Conservation (phyloP, 1,284 basidiomycete genomes). For the Leccinum subfulvum region DNA sequence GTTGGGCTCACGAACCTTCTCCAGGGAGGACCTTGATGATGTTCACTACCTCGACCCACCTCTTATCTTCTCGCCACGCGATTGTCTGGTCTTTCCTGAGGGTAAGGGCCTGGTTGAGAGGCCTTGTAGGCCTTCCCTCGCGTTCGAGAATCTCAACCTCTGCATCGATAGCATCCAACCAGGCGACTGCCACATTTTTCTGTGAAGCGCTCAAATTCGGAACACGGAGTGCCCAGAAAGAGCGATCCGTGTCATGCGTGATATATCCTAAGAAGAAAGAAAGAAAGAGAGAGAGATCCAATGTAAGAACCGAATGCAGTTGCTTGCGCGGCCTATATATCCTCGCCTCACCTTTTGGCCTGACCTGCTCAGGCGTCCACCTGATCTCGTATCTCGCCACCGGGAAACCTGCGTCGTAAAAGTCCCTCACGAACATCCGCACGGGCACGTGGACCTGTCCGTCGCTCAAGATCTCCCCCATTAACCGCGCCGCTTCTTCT, state of each 20-base stretch:
- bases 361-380: conserved; percentile 62
- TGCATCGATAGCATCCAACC: conserved; percentile 41
- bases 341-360: conserved; percentile 46
- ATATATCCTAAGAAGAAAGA: conserved; percentile 44
- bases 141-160: conserved; percentile 44
- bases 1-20: conserved; percentile 17
- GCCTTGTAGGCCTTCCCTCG: conserved; percentile 34
- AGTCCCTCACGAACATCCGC: conserved; percentile 41
- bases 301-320: neutral
- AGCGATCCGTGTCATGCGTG: conserved; percentile 59
- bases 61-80: conserved; percentile 50
- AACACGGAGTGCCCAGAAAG: conserved; percentile 47
- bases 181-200: conserved; percentile 26
- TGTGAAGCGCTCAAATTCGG: conserved; percentile 12
- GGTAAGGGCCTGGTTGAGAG: conserved; percentile 44
- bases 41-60: conserved; percentile 42
- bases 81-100: conserved; percentile 50
- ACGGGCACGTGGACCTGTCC: conserved; percentile 72
- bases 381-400: conserved; percentile 66
- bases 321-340: neutral
- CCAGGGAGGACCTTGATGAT: conserved; percentile 33
- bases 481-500: conserved; percentile 30
- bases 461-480: conserved; percentile 60
- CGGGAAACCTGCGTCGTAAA: conserved; percentile 53
- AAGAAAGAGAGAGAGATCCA: neutral